Percentiles rank a stretch among this genome's conserved stretches.
These are phyloP conservation scores for Paxillus ammoniavirescens DNA, from an alignment of 768 basidiomycete genomes.

Conservation along the genomic window DNA sequence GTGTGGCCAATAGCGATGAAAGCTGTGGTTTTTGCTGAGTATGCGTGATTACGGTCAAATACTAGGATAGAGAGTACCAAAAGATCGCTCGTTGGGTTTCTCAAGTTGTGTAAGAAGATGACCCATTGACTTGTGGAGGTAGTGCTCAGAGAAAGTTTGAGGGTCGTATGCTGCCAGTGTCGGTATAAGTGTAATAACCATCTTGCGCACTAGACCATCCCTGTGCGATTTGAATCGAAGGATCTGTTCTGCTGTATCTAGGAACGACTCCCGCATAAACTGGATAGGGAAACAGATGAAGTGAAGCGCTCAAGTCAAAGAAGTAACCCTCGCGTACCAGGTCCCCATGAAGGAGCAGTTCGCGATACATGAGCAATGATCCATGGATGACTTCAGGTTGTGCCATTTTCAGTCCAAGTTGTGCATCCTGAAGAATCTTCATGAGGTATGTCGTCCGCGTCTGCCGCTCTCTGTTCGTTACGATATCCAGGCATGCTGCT, in stretches of 20 bases:
- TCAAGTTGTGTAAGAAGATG: conserved; percentile 86
- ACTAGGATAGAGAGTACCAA: conserved; percentile 49
- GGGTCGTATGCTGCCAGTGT: conserved; percentile 94
- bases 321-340: conserved; percentile 56
- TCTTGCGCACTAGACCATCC: conserved; percentile 85
- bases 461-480: conserved; percentile 70
- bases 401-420: conserved; percentile 72
- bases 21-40: conserved; percentile 43
- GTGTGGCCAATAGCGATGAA: conserved; percentile 97
- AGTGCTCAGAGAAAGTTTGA: conserved; percentile 86
- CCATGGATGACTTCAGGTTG: conserved; percentile 92
- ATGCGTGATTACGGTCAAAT: conserved; percentile 1
- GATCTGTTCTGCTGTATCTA: conserved; percentile 87
- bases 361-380: conserved; percentile 86
- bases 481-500: conserved; percentile 90
- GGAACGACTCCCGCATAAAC: conserved; percentile 88
- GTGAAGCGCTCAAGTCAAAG: background rate
- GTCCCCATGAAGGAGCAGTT: conserved; percentile 89
- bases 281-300: conserved; percentile 27
- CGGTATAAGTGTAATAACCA: conserved; percentile 94
- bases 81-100: conserved; percentile 84
- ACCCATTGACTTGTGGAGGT: conserved; percentile 91
- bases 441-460: conserved; percentile 62
- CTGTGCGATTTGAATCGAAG: conserved; percentile 85
- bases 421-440: conserved; percentile 88